Base-by-base conservation (phyloP, 768 basidiomycete genomes). In the Psilocybe cubensis region DNA sequence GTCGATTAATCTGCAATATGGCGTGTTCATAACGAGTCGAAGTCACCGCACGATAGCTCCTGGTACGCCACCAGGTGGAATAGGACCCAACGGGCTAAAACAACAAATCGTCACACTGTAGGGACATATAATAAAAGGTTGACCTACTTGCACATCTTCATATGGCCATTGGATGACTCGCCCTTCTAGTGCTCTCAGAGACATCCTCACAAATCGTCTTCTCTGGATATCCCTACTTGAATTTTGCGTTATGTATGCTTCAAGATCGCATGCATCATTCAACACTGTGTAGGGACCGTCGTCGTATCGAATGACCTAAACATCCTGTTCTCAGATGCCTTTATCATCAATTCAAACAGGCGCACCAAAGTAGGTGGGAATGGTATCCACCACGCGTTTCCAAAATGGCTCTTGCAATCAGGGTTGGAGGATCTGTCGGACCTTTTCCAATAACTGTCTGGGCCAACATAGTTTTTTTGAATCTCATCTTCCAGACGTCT, bases 381-480 rank as follows among this genome's bases (percentile, higher is more conserved):
- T 3, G 90, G 89, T 25, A 91, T 79, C 81, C 87, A 86, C 86
- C 89, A 91, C 8, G 88, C 83, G 59, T 89, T 88, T 8, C 91
- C 91, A 66, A 91, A 93, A 66, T 74, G 83, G 41, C 76, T 79
- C 3, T 74, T 76, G 53, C 81, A 76, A 0, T 75, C 72, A 0
- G 74, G 69, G 3, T 64, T 61, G 3, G 65, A 47, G 3, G 60
- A 56, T 3, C 69, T 65, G 2, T 64, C 63, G 10, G 76, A 72
- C 47, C 75, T 82, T 85, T 76, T 82, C 86, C 86, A 93, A 67
- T 85, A 91, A 45, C 81, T 84, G 69, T 93, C 91, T 9, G 91
- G 90, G 0, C 91, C 91, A 29, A 85, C 69, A 62, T 79, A 84
- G 49, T 84, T 71, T 29, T 73, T 68, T 61, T 85, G 82, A 9